These are phyloP conservation scores for Claviceps sp. DNA, from an alignment of 2,329 filamentous ascomycete species.

Conservation along the genomic window DNA sequence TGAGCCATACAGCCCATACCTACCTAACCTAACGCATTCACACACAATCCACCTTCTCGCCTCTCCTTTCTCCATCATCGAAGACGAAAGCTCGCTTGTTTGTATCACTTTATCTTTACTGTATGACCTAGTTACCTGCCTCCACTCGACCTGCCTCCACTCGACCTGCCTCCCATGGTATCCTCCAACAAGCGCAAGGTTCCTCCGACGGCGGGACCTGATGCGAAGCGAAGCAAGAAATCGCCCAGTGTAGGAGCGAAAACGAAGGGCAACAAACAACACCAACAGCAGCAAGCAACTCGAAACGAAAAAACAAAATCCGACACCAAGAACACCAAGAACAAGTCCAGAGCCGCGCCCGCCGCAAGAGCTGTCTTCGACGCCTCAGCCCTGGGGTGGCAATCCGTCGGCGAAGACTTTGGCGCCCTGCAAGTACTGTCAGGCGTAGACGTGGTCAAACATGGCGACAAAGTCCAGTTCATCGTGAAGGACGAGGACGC, in stretches of 20 bases:
- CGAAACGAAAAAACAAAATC: not conserved
- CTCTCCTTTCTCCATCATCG: too few relatives aligned
- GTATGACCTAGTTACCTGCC: not conserved
- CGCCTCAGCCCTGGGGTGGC: conserved; percentile 40
- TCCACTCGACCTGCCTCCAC: not conserved
- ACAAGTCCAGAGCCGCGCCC: conserved; percentile 9
- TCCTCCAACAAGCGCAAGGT: conserved; percentile 27
- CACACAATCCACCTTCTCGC: too few relatives aligned
- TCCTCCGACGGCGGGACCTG: conserved; percentile 17
- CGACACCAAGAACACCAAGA: not conserved
- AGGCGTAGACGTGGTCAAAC: conserved; percentile 69
- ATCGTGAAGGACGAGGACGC: conserved; percentile 23
- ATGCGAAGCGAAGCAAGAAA: conserved; percentile 24
- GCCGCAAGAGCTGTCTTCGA: conserved; percentile 21
- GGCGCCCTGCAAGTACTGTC: conserved; percentile 86
- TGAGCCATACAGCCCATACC: too few relatives aligned
- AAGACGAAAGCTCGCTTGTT: too few relatives aligned
- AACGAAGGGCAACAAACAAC: not conserved
- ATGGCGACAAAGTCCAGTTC: conserved; percentile 46
- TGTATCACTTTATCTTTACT: not conserved
- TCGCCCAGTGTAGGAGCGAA: conserved; percentile 1
- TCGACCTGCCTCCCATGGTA: conserved; percentile 14
- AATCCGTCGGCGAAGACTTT: conserved; percentile 84
- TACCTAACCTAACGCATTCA: too few relatives aligned
- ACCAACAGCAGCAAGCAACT: not conserved